Base-by-base conservation (phyloP, 169 alveolate genomes). In the Cryptosporidium sp. region DNA sequence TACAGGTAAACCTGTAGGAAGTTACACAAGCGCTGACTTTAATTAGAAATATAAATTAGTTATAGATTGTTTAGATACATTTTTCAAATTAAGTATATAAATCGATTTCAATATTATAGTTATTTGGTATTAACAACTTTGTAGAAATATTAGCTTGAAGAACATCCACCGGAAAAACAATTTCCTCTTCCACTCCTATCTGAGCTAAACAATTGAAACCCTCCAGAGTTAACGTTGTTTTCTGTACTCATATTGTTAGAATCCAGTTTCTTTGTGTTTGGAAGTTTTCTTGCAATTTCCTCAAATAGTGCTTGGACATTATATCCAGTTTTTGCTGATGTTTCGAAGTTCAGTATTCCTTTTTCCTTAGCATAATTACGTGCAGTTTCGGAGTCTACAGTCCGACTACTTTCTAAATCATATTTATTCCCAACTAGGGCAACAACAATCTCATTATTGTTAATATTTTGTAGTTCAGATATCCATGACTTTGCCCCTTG, bases 321-420 rank as follows among this genome's bases (percentile, higher is more conserved):
- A 69, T 89, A 93, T 51, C 97, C 96, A 74, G 96, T 96, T 91
- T 96, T 96, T 10, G 99, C 99, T 23, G 97, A 94, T 12, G 98
- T 95, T 85, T 96, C 98, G 92, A 96, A 94, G 87, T 94, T 95
- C 69, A 96, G 75, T 23, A 95, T 94, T 39, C 95, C 95, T 85
- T 96, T 95, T 50, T 96, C 96, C 67, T 91, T 94, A 12, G 99
- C 99, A 85, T 96, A 95, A 21, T 93, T 80, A 41, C 93, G 89
- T 37, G 94, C 97, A 51, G 95, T 97, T 70, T 95, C 98, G 29
- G 91, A 41, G 26, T 94, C 93, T 21, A 96, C 97, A 50, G 93
- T 94, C 52, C 97, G 93, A 68, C 92, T 75, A 31, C 92, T 93
- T 73, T 94, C 96, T 59, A 95, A 93, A 71, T 96, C 98, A 39